These are phyloP conservation scores for Yarrowia sp. DNA, from an alignment of 805 yeast species.

Conservation along the genomic window DNA sequence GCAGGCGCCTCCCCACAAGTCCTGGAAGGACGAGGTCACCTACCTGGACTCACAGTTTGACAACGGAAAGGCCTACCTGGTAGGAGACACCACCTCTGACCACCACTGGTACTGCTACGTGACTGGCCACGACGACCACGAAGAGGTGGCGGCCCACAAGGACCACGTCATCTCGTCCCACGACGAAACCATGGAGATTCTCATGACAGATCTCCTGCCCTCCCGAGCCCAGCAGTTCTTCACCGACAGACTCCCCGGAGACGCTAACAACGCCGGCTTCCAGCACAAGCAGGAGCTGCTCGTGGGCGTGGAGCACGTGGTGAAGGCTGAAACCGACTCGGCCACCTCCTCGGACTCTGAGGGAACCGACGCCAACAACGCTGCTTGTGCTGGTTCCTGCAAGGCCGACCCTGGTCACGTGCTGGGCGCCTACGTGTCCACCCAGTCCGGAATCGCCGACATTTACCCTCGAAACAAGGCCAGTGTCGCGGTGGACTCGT, in stretches of 20 bases:
- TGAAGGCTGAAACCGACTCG: slow-evolving; percentile 41
- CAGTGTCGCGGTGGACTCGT: slow-evolving; percentile 69
- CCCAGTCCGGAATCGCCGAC: slow-evolving; percentile 64
- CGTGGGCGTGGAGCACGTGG: slow-evolving; percentile 46
- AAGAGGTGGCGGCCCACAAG: slow-evolving; percentile 13
- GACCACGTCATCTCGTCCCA: slow-evolving; percentile 38
- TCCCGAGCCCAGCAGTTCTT: slow-evolving; percentile 64
- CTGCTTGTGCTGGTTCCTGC: slow-evolving; percentile 13
- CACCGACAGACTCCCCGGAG: slow-evolving; percentile 55
- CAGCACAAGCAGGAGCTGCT: slow-evolving; percentile 46
- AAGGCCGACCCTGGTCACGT: slow-evolving; percentile 75
- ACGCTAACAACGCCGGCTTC: slow-evolving; percentile 51
- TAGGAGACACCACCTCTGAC: slow-evolving; percentile 80
- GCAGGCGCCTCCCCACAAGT: slow-evolving; percentile 80
- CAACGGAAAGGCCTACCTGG: slow-evolving; percentile 70
- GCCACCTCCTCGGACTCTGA: slow-evolving; percentile 50
- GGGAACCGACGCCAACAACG: slow-evolving; percentile 39
- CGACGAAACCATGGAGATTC: slow-evolving; percentile 84
- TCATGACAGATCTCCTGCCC: slow-evolving; percentile 84
- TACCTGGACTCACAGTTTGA: slow-evolving; percentile 71
- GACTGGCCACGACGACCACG: slow-evolving; percentile 47
- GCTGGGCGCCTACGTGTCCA: slow-evolving; percentile 73
- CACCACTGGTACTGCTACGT: slow-evolving; percentile 86
- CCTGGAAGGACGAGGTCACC: slow-evolving; percentile 82
- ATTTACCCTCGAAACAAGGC: slow-evolving; percentile 54